phyloP scores from a whole-genome alignment of 78 protist genomes.

The Dictyostelium firmibasis region DNA sequence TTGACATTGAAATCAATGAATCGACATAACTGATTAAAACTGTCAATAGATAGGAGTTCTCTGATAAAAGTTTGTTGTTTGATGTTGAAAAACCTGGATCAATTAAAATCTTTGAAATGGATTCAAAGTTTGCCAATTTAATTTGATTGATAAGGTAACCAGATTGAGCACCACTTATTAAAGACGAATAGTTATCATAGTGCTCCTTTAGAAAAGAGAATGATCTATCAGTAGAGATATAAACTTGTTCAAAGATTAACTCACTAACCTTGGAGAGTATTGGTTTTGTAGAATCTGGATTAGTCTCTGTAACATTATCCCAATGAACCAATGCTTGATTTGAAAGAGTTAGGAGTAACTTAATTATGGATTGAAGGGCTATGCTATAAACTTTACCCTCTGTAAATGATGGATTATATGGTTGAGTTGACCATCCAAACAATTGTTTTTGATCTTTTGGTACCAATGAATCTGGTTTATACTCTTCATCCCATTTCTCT shows the following conservation, averaged over 20 bases:
- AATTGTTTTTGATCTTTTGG: neutral
- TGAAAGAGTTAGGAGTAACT: neutral
- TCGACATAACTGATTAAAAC: neutral
- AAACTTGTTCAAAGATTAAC: neutral
- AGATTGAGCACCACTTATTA: constrained; percentile 21
- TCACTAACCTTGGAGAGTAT: neutral
- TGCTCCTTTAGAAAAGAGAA: constrained; percentile 14
- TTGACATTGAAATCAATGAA: neutral
- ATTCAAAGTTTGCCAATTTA: neutral
- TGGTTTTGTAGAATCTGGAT: neutral
- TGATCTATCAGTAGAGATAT: neutral
- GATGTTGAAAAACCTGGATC: neutral
- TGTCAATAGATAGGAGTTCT: neutral
- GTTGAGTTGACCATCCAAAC: constrained; percentile 40
- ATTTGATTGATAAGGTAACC: neutral
- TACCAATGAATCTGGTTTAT: neutral
- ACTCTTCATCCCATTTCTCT: constrained; percentile 16
- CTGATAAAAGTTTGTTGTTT: neutral
- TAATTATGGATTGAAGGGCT: neutral
- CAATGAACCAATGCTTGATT: constrained; percentile 6
- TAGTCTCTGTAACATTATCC: neutral
- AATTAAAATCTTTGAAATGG: neutral
- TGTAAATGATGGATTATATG: neutral
- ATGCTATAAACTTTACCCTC: neutral
- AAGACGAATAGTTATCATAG: neutral